Conservation (phyloP, 179 eudicot genomes). For the Patellifolia procumbens region DNA sequence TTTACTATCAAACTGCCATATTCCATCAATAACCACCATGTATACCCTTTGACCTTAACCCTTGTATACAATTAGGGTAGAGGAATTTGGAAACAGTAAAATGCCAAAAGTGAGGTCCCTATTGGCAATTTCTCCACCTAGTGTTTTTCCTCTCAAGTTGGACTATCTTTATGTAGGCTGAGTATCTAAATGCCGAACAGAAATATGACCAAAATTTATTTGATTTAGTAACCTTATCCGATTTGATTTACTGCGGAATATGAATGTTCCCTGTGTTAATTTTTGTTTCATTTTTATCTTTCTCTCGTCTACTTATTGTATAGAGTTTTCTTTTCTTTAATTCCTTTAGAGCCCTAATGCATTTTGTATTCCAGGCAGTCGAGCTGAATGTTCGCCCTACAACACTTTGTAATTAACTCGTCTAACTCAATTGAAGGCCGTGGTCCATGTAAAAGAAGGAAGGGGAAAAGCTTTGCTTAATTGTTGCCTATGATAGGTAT, state of each 20-base stretch:
- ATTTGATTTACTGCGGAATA: not conserved
- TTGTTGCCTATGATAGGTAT: conserved; percentile 3
- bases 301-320: not conserved
- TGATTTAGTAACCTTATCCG: not conserved
- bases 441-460: not conserved
- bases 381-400: conserved; percentile 8
- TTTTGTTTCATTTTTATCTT: not conserved
- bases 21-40: not conserved
- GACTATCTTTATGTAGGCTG: not conserved
- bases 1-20: not conserved
- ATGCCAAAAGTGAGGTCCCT: too few species aligned
- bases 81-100: too few species aligned
- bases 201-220: not conserved
- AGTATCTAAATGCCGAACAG: not conserved
- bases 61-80: not conserved
- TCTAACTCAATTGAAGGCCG: conserved; percentile 7
- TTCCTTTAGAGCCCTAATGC: not conserved
- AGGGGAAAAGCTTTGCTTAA: conserved; percentile 4
- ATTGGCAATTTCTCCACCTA: not conserved
- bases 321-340: not conserved
- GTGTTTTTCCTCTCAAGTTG: not conserved
- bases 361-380: conserved; percentile 11
- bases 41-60: not conserved
- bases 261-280: not conserved
- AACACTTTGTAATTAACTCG: not conserved